These are phyloP conservation scores for Apophysomyces ossiformis DNA, from an alignment of 371 early-diverging fungal species.

Conservation along the genomic window DNA sequence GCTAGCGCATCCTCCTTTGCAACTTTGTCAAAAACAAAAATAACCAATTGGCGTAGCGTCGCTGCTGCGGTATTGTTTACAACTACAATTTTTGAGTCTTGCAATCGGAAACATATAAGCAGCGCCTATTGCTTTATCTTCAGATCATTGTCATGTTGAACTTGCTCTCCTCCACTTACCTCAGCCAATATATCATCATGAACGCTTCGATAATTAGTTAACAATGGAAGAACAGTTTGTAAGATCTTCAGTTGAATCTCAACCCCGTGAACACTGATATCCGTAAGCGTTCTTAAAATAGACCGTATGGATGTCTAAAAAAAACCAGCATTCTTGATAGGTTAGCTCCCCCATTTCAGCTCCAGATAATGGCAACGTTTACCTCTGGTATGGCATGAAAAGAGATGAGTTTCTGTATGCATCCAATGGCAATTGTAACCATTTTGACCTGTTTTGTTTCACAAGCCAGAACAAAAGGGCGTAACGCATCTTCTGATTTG, in stretches of 20 bases:
- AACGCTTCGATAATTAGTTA: constrained; percentile 81
- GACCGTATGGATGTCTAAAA: constrained; percentile 67
- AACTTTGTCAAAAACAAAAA: constrained; percentile 93
- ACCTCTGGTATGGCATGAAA: constrained; percentile 87
- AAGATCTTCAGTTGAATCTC: constrained; percentile 94
- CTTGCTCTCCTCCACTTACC: constrained; percentile 42
- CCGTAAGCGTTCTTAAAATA: constrained; percentile 74
- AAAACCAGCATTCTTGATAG: not conserved
- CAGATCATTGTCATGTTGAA: not conserved
- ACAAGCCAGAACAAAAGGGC: constrained; percentile 92
- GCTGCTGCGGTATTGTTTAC: constrained; percentile 96
- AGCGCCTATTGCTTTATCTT: constrained; percentile 60
- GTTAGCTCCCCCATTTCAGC: not conserved
- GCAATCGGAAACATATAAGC: constrained; percentile 86
- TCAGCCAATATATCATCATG: constrained; percentile 85
- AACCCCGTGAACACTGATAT: constrained; percentile 72
- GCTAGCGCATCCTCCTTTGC: constrained; percentile 63
- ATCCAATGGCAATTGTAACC: constrained; percentile 85
- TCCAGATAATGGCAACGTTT: constrained; percentile 6
- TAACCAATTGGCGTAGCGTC: constrained; percentile 90
- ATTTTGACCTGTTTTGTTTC: constrained; percentile 88
- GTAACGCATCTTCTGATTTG: constrained; percentile 79
- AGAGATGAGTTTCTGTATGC: constrained; percentile 86
- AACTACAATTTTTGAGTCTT: constrained; percentile 84
- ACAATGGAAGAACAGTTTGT: constrained; percentile 89